A percentile compares a stretch with the other conserved stretches of the same genome.
Conservation (phyloP, 352 stramenopile genomes). For the Phytopythium aichiense region DNA sequence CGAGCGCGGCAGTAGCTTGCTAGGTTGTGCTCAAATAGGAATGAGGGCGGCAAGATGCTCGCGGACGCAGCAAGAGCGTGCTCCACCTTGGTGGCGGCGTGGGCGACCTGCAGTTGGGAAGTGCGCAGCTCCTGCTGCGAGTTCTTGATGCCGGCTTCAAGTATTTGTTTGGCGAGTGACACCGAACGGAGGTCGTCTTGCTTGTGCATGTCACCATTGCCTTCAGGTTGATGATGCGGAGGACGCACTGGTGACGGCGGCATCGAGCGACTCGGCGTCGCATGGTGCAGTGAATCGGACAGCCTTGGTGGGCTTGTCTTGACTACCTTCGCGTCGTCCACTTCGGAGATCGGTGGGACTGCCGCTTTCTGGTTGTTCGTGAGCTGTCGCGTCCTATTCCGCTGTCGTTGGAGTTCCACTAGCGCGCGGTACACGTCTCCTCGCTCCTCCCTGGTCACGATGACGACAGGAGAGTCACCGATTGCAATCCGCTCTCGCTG, state of each 20-base stretch:
- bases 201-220: background rate
- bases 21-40: conserved; percentile 60
- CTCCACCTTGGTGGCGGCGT: conserved; percentile 16
- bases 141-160: background rate
- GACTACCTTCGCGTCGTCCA: background rate
- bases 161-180: background rate
- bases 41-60: conserved; percentile 30
- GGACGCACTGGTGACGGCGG: background rate
- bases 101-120: conserved; percentile 14
- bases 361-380: background rate
- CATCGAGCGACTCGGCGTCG: background rate
- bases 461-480: background rate
- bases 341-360: background rate
- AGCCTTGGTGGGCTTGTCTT: background rate
- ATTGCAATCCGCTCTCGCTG: conserved; percentile 7
- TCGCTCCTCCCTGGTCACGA: conserved; percentile 8
- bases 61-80: background rate
- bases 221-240: background rate
- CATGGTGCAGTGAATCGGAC: background rate
- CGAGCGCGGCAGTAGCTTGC: conserved; percentile 33
- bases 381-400: conserved; percentile 7
- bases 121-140: background rate
- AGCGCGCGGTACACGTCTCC: conserved; percentile 44
- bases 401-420: conserved; percentile 22
- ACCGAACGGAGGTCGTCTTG: background rate